A percentile compares a stretch with the other conserved stretches of the same genome.
Evolutionary conservation across 1,284 basidiomycete genomes (phyloP).

Genomic region (Pseudozyma sp.): DNA sequence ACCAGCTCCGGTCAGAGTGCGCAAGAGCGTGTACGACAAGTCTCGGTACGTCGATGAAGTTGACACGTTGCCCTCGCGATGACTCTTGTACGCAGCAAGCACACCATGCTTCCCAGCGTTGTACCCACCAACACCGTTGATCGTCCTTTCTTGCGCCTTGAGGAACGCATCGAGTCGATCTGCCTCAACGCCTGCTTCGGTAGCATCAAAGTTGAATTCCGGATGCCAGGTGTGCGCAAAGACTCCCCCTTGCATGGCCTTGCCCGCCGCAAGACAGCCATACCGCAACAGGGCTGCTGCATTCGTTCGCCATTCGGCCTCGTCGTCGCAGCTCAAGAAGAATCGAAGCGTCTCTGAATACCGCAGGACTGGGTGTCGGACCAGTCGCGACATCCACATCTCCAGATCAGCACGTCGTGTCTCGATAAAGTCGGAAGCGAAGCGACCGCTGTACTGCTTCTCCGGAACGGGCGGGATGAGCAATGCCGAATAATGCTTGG

Average conservation of each 20-base stretch:
- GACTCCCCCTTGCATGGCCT: slow-evolving; percentile 70
- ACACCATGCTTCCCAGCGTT: slow-evolving; percentile 45
- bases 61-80: slow-evolving; percentile 32
- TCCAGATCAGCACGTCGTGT: slow-evolving; percentile 82
- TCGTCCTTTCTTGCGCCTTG: slow-evolving; percentile 43
- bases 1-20: slow-evolving; percentile 53
- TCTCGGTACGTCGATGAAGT: slow-evolving; percentile 46
- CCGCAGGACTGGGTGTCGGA: slow-evolving; percentile 81
- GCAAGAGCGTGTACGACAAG: slow-evolving; percentile 51
- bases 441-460: slow-evolving; percentile 83
- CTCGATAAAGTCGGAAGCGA: slow-evolving; percentile 83
- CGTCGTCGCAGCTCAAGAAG: slow-evolving; percentile 73
- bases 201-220: slow-evolving; percentile 79
- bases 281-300: slow-evolving; percentile 20
- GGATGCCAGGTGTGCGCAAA: slow-evolving; percentile 85
- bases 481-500: slow-evolving; percentile 78
- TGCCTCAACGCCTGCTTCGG: slow-evolving; percentile 43
- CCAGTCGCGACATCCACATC: slow-evolving; percentile 78
- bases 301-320: slow-evolving; percentile 34
- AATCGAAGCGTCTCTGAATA: slow-evolving; percentile 83
- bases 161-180: slow-evolving; percentile 46
- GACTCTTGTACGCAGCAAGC: slow-evolving; percentile 34
- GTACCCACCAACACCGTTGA: slow-evolving; percentile 42
- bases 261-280: not conserved
- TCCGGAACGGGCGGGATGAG: slow-evolving; percentile 83